Evolutionary conservation across 2,329 filamentous ascomycete species (phyloP), one percentile per base, ranked within the genome.

Genomic region (Arthrobotrys pseudoclavata): DNA sequence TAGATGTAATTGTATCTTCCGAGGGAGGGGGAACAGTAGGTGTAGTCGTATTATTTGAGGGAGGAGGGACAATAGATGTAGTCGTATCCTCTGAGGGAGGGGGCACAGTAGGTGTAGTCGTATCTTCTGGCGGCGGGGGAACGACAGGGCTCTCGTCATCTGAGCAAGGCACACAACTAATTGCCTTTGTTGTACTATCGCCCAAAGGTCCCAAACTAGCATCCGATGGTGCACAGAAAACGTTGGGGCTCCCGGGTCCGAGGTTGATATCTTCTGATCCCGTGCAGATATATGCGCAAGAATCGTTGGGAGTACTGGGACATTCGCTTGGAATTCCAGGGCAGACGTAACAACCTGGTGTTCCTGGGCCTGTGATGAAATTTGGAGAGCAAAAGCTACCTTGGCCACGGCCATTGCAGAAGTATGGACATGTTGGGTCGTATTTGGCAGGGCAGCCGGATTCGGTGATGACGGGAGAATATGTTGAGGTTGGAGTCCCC

Each of bases 271-370:
- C 22, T 1, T 12, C 47, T 9, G 47, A 13, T 3, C 22, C 22
- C 5, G 47, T 50, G 47, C 57, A 62, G 18, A 62, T n/a, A 12
- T 62, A 62, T 20, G 34, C 37, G 20, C 57, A 62, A 15, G 20
- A 24, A 15, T n/a, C 20, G 2, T n/a, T 22, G 20, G 57, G 34
- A 3, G 13, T 20, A 4, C 15, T 31, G 2, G 57, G 57, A 20
- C 57, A 62, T 7, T 18, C 40, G 40, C n/a, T 18, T 10, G 37
- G 57, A 18, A 37, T 15, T 40, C 57, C 57, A n/a, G 57, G 57
- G 12, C 63, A 67, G 48, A 67, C 45, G 13, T 12, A 12, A 10
- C 57, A 62, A 24, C 67, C 67, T 15, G 31, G 26, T n/a, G 55
- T 47, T 26, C 42, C 34, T 9, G 31, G 29, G n/a, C 52, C 52